Conservation (phyloP, 768 basidiomycete species). For the Baorangia bicolor region DNA sequence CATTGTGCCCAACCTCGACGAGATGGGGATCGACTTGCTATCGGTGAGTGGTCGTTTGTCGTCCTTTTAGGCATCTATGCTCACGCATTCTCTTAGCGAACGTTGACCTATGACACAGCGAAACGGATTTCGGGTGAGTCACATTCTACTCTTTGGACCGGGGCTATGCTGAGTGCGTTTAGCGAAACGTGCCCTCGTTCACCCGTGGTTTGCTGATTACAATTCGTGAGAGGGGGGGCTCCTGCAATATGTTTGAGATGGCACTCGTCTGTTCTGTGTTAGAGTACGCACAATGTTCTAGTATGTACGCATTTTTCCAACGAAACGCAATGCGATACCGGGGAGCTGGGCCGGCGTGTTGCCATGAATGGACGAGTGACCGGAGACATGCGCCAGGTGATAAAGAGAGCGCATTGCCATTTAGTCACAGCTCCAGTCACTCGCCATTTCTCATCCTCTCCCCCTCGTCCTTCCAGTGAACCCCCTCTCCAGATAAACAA, state of each 20-base stretch:
- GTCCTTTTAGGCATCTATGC: neutral
- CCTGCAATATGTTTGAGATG: neutral
- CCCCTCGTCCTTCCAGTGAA: constrained; percentile 7
- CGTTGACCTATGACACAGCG: constrained; percentile 84
- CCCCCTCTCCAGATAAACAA: neutral
- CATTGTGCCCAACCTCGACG: constrained; percentile 71
- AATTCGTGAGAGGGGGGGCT: constrained; percentile 22
- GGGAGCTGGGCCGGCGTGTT: constrained; percentile 19
- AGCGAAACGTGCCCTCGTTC: constrained; percentile 59
- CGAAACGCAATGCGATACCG: neutral
- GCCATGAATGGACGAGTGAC: constrained; percentile 25
- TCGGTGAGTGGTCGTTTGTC: constrained; percentile 43
- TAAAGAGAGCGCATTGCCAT: constrained; percentile 34
- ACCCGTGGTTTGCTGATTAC: constrained; percentile 55
- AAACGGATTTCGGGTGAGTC: constrained; percentile 85
- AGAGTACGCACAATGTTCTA: constrained; percentile 25
- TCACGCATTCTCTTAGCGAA: constrained; percentile 41
- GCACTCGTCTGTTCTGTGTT: constrained; percentile 12
- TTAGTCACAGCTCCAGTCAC: constrained; percentile 30
- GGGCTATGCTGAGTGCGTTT: constrained; percentile 1
- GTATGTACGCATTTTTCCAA: constrained; percentile 17
- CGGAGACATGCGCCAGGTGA: constrained; percentile 24
- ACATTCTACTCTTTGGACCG: neutral
- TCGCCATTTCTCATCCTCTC: constrained; percentile 14
- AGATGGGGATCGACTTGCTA: constrained; percentile 76